These are phyloP conservation scores for Trichosporon faecale DNA, from an alignment of 1,284 basidiomycete genomes.

Conservation along the genomic window DNA sequence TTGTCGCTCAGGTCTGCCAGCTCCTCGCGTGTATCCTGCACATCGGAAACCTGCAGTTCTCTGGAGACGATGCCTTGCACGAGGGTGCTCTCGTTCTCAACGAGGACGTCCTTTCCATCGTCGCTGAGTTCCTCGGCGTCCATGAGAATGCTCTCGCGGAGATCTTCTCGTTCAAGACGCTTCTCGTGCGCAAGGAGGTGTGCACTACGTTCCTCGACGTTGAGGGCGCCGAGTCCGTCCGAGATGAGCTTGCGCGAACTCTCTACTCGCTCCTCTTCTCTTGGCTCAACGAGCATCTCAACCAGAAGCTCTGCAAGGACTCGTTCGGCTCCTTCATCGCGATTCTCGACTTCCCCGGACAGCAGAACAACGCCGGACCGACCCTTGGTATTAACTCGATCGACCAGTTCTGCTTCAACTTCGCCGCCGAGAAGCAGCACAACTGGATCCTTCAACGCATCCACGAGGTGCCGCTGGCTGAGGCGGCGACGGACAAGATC, in stretches of 20 bases:
- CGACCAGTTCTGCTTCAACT: constrained; percentile 95
- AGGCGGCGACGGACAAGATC: constrained; percentile 84
- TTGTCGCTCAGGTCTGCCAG: constrained; percentile 92
- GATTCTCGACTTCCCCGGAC: constrained; percentile 93
- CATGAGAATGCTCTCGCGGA: constrained; percentile 69
- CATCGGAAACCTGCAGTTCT: constrained; percentile 92
- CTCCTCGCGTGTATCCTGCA: constrained; percentile 92
- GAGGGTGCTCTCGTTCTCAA: constrained; percentile 86
- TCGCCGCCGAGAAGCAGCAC: constrained; percentile 86
- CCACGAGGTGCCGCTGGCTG: constrained; percentile 66
- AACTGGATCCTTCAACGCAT: constrained; percentile 75
- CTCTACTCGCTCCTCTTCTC: constrained; percentile 92
- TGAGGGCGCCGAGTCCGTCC: constrained; percentile 84
- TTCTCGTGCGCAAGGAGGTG: constrained; percentile 86
- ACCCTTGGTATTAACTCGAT: constrained; percentile 77
- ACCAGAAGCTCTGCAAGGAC: constrained; percentile 86
- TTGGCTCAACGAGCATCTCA: constrained; percentile 95
- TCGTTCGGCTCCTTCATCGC: constrained; percentile 89
- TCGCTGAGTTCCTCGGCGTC: constrained; percentile 89
- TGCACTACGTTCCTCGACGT: constrained; percentile 95
- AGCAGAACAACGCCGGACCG: constrained; percentile 70
- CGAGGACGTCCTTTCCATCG: constrained; percentile 69
- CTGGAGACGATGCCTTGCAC: constrained; percentile 72
- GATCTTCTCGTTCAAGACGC: constrained; percentile 87
- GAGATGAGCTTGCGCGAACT: constrained; percentile 88